Conservation (phyloP, 345 rosid species). For the Geranium brycei region DNA sequence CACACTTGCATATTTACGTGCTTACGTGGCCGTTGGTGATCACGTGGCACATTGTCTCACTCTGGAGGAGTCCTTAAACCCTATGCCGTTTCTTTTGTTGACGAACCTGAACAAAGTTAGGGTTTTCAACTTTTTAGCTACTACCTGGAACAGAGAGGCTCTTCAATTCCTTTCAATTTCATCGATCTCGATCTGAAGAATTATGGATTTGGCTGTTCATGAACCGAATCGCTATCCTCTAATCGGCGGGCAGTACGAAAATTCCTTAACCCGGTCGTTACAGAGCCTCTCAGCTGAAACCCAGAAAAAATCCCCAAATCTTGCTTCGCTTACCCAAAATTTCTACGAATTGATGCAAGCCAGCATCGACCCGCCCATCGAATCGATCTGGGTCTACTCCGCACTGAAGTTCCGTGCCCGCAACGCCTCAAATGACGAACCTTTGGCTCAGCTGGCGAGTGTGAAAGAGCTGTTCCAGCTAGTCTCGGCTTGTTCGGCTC, state of each 20-base stretch:
- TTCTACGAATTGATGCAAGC: constrained; percentile 37
- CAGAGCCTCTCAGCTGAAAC: constrained; percentile 23
- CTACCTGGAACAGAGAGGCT: no score
- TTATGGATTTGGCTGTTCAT: no score
- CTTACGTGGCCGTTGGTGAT: no score
- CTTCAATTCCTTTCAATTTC: no score
- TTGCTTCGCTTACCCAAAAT: constrained; percentile 16
- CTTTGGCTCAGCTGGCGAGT: constrained; percentile 15
- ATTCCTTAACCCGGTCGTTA: constrained; percentile 19
- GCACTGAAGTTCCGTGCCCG: constrained; percentile 24
- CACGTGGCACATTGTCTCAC: no score
- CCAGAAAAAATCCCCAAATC: constrained; percentile 17
- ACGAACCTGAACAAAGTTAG: no score
- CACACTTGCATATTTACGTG: no score
- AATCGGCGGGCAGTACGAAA: constrained; percentile 20
- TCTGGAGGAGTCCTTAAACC: no score
- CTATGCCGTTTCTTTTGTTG: no score
- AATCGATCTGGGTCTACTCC: constrained; percentile 43
- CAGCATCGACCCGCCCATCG: constrained; percentile 37
- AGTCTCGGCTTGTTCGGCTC: constrained; percentile 27
- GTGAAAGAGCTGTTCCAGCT: constrained; percentile 30
- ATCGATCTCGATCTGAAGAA: no score
- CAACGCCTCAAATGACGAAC: constrained; percentile 12
- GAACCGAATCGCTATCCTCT: background rate
- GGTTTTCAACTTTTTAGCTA: no score